These are phyloP conservation scores for Telopea speciosissima DNA, from an alignment of 177 flowering plant species.

Conservation along the genomic window DNA sequence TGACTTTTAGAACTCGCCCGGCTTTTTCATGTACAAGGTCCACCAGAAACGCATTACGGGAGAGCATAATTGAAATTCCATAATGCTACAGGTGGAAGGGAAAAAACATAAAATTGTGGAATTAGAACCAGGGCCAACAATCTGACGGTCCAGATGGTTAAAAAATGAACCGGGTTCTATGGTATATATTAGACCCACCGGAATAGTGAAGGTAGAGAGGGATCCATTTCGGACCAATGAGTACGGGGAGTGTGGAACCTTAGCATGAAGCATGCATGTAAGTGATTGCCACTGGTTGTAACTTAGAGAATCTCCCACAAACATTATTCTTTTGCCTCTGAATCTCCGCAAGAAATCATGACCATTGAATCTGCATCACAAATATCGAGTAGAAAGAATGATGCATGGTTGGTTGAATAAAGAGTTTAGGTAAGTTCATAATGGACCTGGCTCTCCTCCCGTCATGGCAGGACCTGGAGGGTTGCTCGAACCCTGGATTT, in stretches of 20 bases:
- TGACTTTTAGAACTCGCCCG: slow-evolving; percentile 19
- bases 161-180: no score
- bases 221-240: slow-evolving; percentile 20
- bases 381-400: no score
- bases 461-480: no score
- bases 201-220: slow-evolving; percentile 38
- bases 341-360: slow-evolving; percentile 32
- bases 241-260: slow-evolving; percentile 33
- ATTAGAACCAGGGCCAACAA: no score
- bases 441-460: no score
- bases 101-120: no score
- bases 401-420: no score
- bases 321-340: slow-evolving; percentile 65
- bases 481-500: no score
- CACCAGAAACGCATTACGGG: slow-evolving; percentile 22
- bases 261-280: slow-evolving; percentile 55
- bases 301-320: slow-evolving; percentile 79
- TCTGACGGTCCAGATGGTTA: no score
- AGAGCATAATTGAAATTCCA: slow-evolving; percentile 12
- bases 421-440: no score
- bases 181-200: slow-evolving; percentile 19
- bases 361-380: slow-evolving; percentile 47
- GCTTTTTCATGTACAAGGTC: slow-evolving; percentile 17
- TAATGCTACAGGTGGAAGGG: no score
- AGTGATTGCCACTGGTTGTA: slow-evolving; percentile 66